phyloP scores from a whole-genome alignment of 2,329 filamentous ascomycete genomes.

The Diatrype stigma region DNA sequence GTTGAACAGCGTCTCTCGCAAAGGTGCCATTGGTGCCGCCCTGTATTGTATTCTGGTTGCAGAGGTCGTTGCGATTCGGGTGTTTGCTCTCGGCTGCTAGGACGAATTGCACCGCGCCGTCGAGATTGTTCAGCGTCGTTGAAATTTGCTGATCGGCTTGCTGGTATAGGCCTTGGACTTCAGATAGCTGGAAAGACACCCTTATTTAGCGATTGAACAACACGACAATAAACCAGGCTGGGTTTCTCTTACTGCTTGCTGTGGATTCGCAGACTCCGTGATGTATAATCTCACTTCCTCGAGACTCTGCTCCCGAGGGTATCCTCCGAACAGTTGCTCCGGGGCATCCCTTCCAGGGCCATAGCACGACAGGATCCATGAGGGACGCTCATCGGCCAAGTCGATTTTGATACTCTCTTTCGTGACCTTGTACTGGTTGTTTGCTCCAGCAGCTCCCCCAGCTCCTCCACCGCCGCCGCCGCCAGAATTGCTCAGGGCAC shows the following conservation, averaged over 20 bases:
- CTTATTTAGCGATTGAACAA: conserved; percentile 7
- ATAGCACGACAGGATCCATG: conserved; percentile 86
- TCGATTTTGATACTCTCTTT: conserved; percentile 60
- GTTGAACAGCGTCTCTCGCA: conserved; percentile 27
- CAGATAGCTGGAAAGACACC: conserved; percentile 46
- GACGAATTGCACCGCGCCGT: conserved; percentile 69
- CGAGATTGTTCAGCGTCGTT: conserved; percentile 62
- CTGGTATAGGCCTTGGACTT: conserved; percentile 58
- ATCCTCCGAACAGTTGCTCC: conserved; percentile 78
- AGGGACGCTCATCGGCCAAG: conserved; percentile 65
- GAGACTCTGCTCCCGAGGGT: conserved; percentile 74
- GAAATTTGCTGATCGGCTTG: conserved; percentile 69
- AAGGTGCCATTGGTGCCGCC: conserved; percentile 44
- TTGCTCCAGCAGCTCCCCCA: conserved; percentile 9
- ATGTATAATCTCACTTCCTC: conserved; percentile 84
- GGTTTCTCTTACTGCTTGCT: conserved; percentile 41
- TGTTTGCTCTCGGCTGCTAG: conserved; percentile 63
- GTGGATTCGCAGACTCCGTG: conserved; percentile 32
- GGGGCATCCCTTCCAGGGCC: conserved; percentile 74
- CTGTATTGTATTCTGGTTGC: conserved; percentile 40
- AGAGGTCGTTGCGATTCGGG: conserved; percentile 69
- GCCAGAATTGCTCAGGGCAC: conserved; percentile 19
- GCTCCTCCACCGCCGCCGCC: conserved; percentile 8
- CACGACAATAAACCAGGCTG: neutral
- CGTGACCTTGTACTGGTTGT: conserved; percentile 47